phyloP scores from a whole-genome alignment of 1,139 yeast species.

The Suhomyces choctaworum region DNA sequence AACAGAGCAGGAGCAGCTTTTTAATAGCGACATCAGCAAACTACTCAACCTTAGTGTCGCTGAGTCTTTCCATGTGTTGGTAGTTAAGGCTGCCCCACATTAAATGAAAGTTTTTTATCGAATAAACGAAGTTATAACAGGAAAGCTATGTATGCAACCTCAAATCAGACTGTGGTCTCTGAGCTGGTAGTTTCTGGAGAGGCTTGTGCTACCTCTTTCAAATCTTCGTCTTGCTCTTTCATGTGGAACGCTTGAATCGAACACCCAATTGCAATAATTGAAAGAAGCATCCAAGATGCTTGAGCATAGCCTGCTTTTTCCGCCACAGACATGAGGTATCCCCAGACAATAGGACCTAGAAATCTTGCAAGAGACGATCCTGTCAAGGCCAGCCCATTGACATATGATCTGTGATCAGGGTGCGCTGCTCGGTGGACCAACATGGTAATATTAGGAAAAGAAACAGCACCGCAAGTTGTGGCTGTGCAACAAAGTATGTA shows the following conservation, averaged over 20 bases:
- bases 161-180: too few relatives aligned
- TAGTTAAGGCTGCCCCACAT: conserved; percentile 22
- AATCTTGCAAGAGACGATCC: conserved; percentile 57
- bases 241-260: conserved; percentile 33
- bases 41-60: conserved; percentile 23
- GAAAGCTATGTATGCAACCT: too few relatives aligned
- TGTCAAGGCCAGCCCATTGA: conserved; percentile 52
- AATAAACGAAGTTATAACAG: too few relatives aligned
- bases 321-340: conserved; percentile 47
- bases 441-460: conserved; percentile 44
- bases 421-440: conserved; percentile 51
- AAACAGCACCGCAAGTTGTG: conserved; percentile 22
- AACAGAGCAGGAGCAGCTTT: conserved; percentile 11
- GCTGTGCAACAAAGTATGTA: conserved; percentile 22
- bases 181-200: conserved; percentile 1
- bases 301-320: conserved; percentile 40
- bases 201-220: conserved; percentile 1
- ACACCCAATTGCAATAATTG: conserved; percentile 36
- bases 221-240: conserved; percentile 33
- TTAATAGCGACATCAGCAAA: conserved; percentile 20
- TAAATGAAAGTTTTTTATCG: conserved; percentile 1
- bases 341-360: conserved; percentile 61
- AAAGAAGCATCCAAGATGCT: conserved; percentile 52
- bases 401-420: conserved; percentile 49
- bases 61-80: conserved; percentile 27